Percentiles rank a stretch among this genome's conserved stretches.
Evolutionary conservation across 106 monocot genomes (phyloP).

Genomic region (Hemerocallis citrina): DNA sequence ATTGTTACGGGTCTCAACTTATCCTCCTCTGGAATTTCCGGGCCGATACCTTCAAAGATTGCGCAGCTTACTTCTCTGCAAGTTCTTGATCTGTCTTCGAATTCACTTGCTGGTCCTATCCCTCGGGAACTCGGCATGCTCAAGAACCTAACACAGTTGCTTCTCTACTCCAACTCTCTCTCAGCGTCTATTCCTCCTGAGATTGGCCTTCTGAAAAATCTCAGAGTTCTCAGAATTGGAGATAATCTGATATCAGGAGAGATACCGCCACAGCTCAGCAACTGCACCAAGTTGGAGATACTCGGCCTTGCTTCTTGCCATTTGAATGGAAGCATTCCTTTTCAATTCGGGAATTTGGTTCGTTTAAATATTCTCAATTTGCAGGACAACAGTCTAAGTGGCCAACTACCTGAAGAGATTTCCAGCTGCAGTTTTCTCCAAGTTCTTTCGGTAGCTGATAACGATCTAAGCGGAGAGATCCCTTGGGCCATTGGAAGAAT

Average conservation of each 20-base stretch:
- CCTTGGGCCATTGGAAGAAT: slow-evolving; percentile 40
- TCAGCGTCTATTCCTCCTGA: slow-evolving; percentile 58
- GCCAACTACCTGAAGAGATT: slow-evolving; percentile 57
- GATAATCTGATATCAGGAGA: slow-evolving; percentile 62
- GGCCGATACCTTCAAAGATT: slow-evolving; percentile 41
- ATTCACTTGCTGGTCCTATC: slow-evolving; percentile 59
- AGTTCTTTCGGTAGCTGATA: slow-evolving; percentile 44
- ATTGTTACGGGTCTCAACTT: slow-evolving; percentile 52
- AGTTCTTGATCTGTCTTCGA: slow-evolving; percentile 69
- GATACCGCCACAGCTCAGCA: slow-evolving; percentile 39
- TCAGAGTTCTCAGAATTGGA: slow-evolving; percentile 64
- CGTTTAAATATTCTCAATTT: slow-evolving; percentile 51
- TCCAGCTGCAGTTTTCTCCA: slow-evolving; percentile 56
- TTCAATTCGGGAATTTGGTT: slow-evolving; percentile 39
- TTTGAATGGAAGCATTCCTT: slow-evolving; percentile 54
- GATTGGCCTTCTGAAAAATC: slow-evolving; percentile 35
- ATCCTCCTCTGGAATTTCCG: slow-evolving; percentile 52
- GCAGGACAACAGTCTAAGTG: slow-evolving; percentile 70
- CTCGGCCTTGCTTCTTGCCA: slow-evolving; percentile 55
- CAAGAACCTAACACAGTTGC: slow-evolving; percentile 36
- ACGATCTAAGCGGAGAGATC: slow-evolving; percentile 48
- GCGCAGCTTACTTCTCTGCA: slow-evolving; percentile 47
- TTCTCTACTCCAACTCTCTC: slow-evolving; percentile 74
- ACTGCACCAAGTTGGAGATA: slow-evolving; percentile 37
- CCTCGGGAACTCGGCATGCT: slow-evolving; percentile 57